phyloP scores from a whole-genome alignment of 371 early-diverging fungal genomes.

The Mortierella sp. region DNA sequence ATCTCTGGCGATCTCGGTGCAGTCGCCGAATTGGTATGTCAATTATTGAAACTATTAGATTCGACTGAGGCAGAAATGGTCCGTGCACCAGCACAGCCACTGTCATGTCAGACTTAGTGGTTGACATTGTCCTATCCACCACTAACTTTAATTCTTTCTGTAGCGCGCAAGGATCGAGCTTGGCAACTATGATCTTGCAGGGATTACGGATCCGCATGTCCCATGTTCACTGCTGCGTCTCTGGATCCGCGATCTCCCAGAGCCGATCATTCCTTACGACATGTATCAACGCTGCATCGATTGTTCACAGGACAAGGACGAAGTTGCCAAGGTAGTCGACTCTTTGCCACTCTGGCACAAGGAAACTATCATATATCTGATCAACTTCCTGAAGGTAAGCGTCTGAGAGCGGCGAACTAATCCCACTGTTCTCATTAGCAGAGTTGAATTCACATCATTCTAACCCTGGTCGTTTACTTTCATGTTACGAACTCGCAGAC shows the following conservation, averaged over 20 bases:
- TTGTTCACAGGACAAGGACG: constrained; percentile 62
- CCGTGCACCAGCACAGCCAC: constrained; percentile 21
- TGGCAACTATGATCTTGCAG: constrained; percentile 76
- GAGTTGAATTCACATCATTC: too few species aligned
- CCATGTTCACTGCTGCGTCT: constrained; percentile 92
- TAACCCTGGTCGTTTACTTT: too few species aligned
- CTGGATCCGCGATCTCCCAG: constrained; percentile 93
- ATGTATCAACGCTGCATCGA: constrained; percentile 79
- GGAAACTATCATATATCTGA: constrained; percentile 80
- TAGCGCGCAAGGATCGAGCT: constrained; percentile 85
- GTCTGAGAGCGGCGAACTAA: too few species aligned
- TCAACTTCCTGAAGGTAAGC: constrained; percentile 84
- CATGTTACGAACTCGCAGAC: too few species aligned
- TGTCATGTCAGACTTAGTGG: neutral
- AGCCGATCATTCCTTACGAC: constrained; percentile 90
- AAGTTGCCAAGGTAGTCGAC: constrained; percentile 70
- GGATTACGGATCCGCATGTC: constrained; percentile 89
- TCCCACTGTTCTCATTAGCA: too few species aligned
- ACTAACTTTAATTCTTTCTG: neutral
- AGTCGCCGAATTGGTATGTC: constrained; percentile 82
- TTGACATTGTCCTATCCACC: neutral
- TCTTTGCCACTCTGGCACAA: constrained; percentile 79
- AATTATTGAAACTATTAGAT: too few species aligned
- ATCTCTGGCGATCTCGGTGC: constrained; percentile 94
- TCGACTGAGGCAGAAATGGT: constrained; percentile 4